Conservation (phyloP, 352 stramenopile species). For the Blastocystis sp. region DNA sequence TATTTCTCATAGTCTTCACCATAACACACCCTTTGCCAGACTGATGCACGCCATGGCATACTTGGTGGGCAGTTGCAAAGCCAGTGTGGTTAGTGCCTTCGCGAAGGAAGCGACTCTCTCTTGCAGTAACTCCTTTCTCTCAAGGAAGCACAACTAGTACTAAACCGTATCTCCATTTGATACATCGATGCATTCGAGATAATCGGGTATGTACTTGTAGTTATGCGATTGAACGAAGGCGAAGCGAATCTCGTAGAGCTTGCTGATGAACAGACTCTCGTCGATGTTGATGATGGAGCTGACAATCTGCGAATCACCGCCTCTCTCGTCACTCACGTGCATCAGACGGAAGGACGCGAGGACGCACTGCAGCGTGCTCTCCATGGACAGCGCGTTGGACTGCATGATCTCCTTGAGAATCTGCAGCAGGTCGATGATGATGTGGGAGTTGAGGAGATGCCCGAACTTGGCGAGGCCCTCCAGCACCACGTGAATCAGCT, state of each 20-base stretch:
- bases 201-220: constrained; percentile 18
- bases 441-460: constrained; percentile 56
- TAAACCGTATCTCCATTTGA: not conserved
- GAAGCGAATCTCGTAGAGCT: constrained; percentile 17
- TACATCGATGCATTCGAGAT: constrained; percentile 57
- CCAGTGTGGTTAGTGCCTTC: constrained; percentile 33
- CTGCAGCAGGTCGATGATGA: constrained; percentile 52
- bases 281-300: constrained; percentile 25
- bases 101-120: constrained; percentile 41
- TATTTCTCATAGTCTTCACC: not conserved
- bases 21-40: not conserved
- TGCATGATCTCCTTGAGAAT: constrained; percentile 41
- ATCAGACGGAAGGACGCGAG: constrained; percentile 7
- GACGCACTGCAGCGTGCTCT: constrained; percentile 46
- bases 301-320: constrained; percentile 3
- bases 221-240: not conserved
- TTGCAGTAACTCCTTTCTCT: constrained; percentile 60
- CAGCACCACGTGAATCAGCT: constrained; percentile 52
- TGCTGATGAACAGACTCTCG: constrained; percentile 34
- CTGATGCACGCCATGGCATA: constrained; percentile 53
- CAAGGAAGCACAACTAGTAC: constrained; percentile 17
- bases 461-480: constrained; percentile 47
- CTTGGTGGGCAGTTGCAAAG: constrained; percentile 35
- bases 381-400: not conserved
- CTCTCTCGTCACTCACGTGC: not conserved